A percentile compares a stretch with the other conserved stretches of the same genome.
Evolutionary conservation across 2,329 filamentous ascomycete genomes (phyloP).

Genomic region (Chaetomiaceae sp.): DNA sequence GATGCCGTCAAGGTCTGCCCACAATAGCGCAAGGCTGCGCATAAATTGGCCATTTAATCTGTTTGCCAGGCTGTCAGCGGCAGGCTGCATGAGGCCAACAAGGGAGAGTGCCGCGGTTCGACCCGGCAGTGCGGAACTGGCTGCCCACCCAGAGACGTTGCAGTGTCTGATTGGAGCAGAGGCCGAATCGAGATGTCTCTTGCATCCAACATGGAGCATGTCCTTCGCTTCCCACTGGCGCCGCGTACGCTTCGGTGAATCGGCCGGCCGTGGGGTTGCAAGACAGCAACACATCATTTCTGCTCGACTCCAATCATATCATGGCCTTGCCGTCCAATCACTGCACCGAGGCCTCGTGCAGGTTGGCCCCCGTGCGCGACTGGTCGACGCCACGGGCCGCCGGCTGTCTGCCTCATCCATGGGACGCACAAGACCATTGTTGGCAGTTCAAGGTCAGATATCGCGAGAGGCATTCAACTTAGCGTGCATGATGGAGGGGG

Average conservation of each 20-base stretch:
- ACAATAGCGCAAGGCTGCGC: too few relatives aligned
- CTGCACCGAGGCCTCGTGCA: constrained; percentile 12
- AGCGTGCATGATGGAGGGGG: neutral
- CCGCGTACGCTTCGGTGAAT: neutral
- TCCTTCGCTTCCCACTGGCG: constrained; percentile 10
- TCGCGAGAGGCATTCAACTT: neutral
- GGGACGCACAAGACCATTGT: constrained; percentile 5
- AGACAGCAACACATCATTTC: too few relatives aligned
- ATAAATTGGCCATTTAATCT: neutral
- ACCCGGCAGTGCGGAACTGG: constrained; percentile 7
- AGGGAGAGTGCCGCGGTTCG: constrained; percentile 1
- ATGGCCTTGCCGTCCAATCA: neutral
- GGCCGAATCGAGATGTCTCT: neutral
- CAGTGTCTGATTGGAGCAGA: constrained; percentile 16
- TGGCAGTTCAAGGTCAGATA: neutral
- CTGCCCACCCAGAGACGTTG: constrained; percentile 12
- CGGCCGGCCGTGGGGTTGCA: neutral
- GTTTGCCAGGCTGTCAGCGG: neutral
- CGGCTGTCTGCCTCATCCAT: neutral
- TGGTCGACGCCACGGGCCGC: constrained; percentile 13
- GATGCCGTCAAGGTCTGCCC: too few relatives aligned
- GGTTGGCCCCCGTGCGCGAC: neutral
- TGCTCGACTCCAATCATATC: neutral
- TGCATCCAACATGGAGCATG: constrained; percentile 13
- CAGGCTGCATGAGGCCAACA: neutral